Conservation (phyloP, 371 early-diverging fungal genomes). For the Haplosporangium sp. region DNA sequence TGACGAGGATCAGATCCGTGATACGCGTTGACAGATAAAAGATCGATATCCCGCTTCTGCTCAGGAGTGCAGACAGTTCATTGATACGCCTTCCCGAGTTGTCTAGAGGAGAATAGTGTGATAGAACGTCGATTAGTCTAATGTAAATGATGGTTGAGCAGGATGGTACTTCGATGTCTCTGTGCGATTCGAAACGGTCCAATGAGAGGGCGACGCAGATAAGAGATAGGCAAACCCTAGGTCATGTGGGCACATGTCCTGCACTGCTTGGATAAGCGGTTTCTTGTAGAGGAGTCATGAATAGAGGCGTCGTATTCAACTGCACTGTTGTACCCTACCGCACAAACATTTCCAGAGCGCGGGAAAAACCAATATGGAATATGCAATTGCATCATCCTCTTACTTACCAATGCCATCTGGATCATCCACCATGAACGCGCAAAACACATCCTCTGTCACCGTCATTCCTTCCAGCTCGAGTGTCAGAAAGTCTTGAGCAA, state of each 20-base stretch:
- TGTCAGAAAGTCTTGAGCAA: conserved; percentile 65
- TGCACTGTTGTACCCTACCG: too few relatives aligned
- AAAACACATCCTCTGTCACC: conserved; percentile 66
- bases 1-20: conserved; percentile 76
- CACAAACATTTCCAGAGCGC: background rate
- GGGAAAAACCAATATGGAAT: conserved; percentile 1
- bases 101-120: conserved; percentile 53
- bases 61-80: conserved; percentile 76
- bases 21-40: conserved; percentile 82
- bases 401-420: conserved; percentile 71
- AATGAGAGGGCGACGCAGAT: background rate
- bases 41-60: conserved; percentile 74
- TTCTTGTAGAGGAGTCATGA: too few relatives aligned
- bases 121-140: background rate
- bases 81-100: conserved; percentile 78
- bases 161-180: too few relatives aligned
- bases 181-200: too few relatives aligned
- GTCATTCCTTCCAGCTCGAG: conserved; percentile 57
- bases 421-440: conserved; percentile 79
- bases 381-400: background rate
- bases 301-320: too few relatives aligned
- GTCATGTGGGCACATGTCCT: conserved; percentile 4
- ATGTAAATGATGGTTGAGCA: too few relatives aligned
- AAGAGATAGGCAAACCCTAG: background rate
- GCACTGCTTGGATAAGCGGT: background rate